phyloP scores from a whole-genome alignment of 78 protist species.

The Dictyostelium discoideum region DNA sequence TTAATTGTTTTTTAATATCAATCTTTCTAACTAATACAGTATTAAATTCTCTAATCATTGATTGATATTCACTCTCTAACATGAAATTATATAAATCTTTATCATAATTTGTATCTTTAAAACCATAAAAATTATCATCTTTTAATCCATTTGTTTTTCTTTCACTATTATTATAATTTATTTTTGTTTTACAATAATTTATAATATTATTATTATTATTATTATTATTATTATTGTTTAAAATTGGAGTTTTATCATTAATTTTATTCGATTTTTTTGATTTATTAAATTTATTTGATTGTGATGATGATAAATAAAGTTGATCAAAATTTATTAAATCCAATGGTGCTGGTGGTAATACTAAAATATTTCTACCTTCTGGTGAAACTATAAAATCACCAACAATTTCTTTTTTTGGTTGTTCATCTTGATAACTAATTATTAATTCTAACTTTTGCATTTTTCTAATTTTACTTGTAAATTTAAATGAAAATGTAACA shows the following conservation, averaged over 20 bases:
- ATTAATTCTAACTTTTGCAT: neutral
- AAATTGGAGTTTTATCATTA: neutral
- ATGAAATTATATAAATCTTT: neutral
- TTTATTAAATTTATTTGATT: neutral
- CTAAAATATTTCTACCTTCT: neutral
- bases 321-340: neutral
- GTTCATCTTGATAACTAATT: neutral
- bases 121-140: neutral
- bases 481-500: neutral
- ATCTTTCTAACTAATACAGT: neutral
- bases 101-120: neutral
- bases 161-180: neutral
- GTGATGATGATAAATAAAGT: neutral
- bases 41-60: conserved; percentile 2
- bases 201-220: too few relatives aligned
- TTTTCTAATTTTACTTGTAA: neutral
- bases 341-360: neutral
- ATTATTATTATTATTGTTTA: neutral
- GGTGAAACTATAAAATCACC: neutral
- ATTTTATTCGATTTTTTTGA: too few relatives aligned
- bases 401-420: neutral
- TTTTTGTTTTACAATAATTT: neutral
- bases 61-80: neutral
- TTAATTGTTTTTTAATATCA: neutral
- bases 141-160: neutral